Base-by-base conservation (phyloP, 768 basidiomycete genomes). In the Termitomyces sp. region DNA sequence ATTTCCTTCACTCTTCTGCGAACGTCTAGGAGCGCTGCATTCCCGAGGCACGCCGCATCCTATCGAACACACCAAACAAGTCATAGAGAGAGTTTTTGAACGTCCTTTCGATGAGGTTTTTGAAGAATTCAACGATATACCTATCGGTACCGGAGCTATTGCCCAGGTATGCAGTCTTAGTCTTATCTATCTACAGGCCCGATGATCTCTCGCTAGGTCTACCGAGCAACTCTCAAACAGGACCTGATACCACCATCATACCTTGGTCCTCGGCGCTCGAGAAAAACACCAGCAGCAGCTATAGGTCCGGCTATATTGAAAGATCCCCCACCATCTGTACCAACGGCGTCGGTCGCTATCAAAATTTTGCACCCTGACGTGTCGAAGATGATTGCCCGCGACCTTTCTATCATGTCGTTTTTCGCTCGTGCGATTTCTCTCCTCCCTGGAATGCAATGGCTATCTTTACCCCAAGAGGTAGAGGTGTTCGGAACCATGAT, bases 101-200 rank as follows among this genome's bases (percentile, higher is more conserved):
- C 78, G 83, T 37, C 83, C 85, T 5, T 97, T 99, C 65, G 79
- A 86, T 5, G 80, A 97, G 12, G 90, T 98, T 11, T 98, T 99
- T 63, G 91, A 93, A 62, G 82, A 90, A 55, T 98, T 99, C 66
- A 85, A 91, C 55, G 78, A 85, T 57, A 76, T 68, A 5, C 95
- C 97, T 4, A 96, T 99, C 51, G 97, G 97, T n/a, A 91, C 89
- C 10, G 97, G 97, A 25, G 95, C 97, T n/a, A 97, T 99, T 60
- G 97, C 96, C 19, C 97, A 99, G 73, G 86, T 81, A 59, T 47
- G 68, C 62, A 44, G 16, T 52, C 28, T 42, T 14, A 56, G 44
- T 39, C 41, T 40, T 17, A 32, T 42, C 35, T 10, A 34, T 40
- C 32, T 41, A 21, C 35, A 30, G 34, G 37, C 21, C 41, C 19